These are phyloP conservation scores for Candida ipomoeae DNA, from an alignment of 805 yeast genomes.

Conservation along the genomic window DNA sequence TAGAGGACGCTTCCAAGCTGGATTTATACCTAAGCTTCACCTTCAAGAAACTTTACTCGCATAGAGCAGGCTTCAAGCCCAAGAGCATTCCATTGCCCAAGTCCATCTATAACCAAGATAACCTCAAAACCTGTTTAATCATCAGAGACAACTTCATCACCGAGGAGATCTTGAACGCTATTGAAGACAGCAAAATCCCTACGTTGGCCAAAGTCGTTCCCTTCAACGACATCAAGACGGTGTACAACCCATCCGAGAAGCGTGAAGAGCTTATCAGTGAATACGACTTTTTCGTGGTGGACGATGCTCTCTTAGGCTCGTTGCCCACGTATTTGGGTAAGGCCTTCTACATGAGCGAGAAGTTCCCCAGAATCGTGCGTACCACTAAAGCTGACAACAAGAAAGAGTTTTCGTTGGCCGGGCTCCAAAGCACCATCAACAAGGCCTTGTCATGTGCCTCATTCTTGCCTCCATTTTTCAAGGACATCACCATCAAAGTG, in stretches of 20 bases:
- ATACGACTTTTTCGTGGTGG: slow-evolving; percentile 77
- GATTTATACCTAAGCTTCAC: slow-evolving; percentile 60
- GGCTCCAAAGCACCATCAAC: slow-evolving; percentile 55
- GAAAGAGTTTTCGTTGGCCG: slow-evolving; percentile 44
- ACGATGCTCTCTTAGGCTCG: slow-evolving; percentile 73
- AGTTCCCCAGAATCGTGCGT: slow-evolving; percentile 65
- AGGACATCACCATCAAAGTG: slow-evolving; percentile 57
- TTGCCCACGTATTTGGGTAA: slow-evolving; percentile 84
- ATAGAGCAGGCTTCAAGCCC: slow-evolving; percentile 57
- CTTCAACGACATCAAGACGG: slow-evolving; percentile 72
- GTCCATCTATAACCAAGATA: slow-evolving; percentile 40
- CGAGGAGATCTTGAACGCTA: slow-evolving; percentile 39
- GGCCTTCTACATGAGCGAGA: slow-evolving; percentile 56
- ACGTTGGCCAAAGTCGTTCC: slow-evolving; percentile 57
- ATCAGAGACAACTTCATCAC: slow-evolving; percentile 59
- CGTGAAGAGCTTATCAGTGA: slow-evolving; percentile 67
- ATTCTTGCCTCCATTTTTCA: slow-evolving; percentile 70
- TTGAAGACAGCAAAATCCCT: slow-evolving; percentile 46
- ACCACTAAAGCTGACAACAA: slow-evolving; percentile 29
- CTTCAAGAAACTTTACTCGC: slow-evolving; percentile 59
- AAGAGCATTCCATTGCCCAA: slow-evolving; percentile 45
- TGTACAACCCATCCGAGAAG: slow-evolving; percentile 84
- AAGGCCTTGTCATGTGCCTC: slow-evolving; percentile 56
- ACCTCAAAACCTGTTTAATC: slow-evolving; percentile 57
- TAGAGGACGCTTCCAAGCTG: slow-evolving; percentile 47